Conservation (phyloP, 208 protist genomes). For the Trypanosoma caninum region DNA sequence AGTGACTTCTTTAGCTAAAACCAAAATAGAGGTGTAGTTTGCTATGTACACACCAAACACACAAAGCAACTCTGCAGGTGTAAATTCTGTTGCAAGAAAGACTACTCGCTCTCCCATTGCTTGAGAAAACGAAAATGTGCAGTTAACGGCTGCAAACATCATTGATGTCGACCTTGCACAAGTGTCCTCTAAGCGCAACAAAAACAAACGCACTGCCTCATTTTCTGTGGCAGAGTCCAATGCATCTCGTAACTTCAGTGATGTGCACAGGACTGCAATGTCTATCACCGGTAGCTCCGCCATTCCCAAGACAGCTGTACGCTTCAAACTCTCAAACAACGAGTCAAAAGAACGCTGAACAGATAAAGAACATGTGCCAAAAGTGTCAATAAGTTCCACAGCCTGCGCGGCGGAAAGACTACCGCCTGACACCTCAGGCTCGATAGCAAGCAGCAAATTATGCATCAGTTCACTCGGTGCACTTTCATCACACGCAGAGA, state of each 20-base stretch:
- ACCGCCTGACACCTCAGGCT: conserved; percentile 21
- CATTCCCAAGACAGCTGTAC: conserved; percentile 20
- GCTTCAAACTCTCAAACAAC: conserved; percentile 22
- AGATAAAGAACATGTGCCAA: conserved; percentile 25
- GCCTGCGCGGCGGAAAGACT: conserved; percentile 40
- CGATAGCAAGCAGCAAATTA: conserved; percentile 42
- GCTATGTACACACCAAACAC: conserved; percentile 69
- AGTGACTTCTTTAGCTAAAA: background rate
- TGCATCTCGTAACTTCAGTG: conserved; percentile 21
- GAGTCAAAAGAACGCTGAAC: conserved; percentile 17
- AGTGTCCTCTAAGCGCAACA: conserved; percentile 24
- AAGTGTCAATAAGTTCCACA: conserved; percentile 61
- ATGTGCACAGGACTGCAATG: conserved; percentile 65
- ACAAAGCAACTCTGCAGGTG: conserved; percentile 63
- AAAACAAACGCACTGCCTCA: conserved; percentile 36
- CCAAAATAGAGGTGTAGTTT: conserved; percentile 34
- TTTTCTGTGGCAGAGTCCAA: conserved; percentile 25
- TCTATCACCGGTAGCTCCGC: conserved; percentile 56
- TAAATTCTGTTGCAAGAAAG: conserved; percentile 81
- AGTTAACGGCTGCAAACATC: conserved; percentile 50
- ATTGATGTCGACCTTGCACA: conserved; percentile 72
- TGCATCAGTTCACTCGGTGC: conserved; percentile 47
- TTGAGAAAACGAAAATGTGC: conserved; percentile 38
- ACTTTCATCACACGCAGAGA: conserved; percentile 39
- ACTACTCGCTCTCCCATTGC: conserved; percentile 58